A percentile compares a stretch with the other conserved stretches of the same genome.
phyloP scores from a whole-genome alignment of 2,329 filamentous ascomycete genomes.

The Lasiodiplodia citricola region DNA sequence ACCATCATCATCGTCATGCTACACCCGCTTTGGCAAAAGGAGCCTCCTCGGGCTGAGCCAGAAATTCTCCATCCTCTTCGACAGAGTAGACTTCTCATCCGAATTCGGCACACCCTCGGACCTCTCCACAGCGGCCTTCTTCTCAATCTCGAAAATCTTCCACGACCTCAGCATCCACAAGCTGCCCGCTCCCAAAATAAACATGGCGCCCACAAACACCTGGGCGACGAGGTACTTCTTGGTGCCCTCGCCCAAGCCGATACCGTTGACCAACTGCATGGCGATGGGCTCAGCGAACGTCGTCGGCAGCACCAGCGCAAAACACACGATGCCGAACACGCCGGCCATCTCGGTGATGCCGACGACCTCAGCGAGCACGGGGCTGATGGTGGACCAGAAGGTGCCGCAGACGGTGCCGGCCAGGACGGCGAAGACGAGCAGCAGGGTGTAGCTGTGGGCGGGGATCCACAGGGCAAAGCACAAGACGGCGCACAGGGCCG shows the following conservation, averaged over 20 bases:
- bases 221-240: constrained; percentile 11
- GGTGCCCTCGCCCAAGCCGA: constrained; percentile 24
- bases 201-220: constrained; percentile 22
- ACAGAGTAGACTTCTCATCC: not conserved
- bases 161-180: constrained; percentile 23
- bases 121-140: not conserved
- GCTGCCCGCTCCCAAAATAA: constrained; percentile 6
- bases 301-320: constrained; percentile 33
- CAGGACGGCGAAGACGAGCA: constrained; percentile 51
- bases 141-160: constrained; percentile 23
- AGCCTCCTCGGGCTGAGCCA: constrained; percentile 6
- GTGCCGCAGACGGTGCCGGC: constrained; percentile 53
- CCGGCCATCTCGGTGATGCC: constrained; percentile 34
- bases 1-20: not conserved
- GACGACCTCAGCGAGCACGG: constrained; percentile 35
- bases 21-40: not conserved
- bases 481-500: constrained; percentile 37
- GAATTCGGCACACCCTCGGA: constrained; percentile 26
- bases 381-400: constrained; percentile 48
- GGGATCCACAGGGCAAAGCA: constrained; percentile 56
- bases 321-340: constrained; percentile 35
- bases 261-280: constrained; percentile 31
- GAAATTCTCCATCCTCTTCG: constrained; percentile 2
- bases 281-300: constrained; percentile 37
- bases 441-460: constrained; percentile 47